Conservation (phyloP, 2,329 filamentous ascomycete genomes). For the Xylariaceae sp. region DNA sequence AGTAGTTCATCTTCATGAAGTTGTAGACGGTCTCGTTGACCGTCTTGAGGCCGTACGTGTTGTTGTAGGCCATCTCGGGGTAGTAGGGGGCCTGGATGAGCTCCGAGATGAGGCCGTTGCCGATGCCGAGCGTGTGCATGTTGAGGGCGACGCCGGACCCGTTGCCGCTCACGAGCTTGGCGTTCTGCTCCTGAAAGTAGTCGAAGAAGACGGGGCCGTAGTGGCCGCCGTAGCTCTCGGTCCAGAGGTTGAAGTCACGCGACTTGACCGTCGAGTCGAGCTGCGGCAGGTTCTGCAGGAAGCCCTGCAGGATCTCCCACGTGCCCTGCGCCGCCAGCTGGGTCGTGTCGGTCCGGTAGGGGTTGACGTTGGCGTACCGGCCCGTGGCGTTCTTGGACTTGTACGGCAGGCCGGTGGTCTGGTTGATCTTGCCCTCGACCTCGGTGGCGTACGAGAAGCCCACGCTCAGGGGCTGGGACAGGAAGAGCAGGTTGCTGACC, state of each 20-base stretch:
- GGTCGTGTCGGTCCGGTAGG: slow-evolving; percentile 20
- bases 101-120: slow-evolving; percentile 49
- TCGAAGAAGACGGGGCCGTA: slow-evolving; percentile 38
- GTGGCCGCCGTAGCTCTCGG: slow-evolving; percentile 43
- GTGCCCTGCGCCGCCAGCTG: slow-evolving; percentile 20
- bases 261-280: slow-evolving; percentile 41
- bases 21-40: slow-evolving; percentile 53
- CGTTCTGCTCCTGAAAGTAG: slow-evolving; percentile 51
- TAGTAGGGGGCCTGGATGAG: slow-evolving; percentile 37
- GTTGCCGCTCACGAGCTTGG: slow-evolving; percentile 42
- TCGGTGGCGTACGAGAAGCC: slow-evolving; percentile 22
- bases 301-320: slow-evolving; percentile 23
- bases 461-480: slow-evolving; percentile 22
- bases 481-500: slow-evolving; percentile 22
- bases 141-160: slow-evolving; percentile 40
- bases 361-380: slow-evolving; percentile 21
- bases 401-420: slow-evolving; percentile 17
- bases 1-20: slow-evolving; percentile 44
- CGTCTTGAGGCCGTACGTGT: slow-evolving; percentile 36
- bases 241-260: slow-evolving; percentile 51
- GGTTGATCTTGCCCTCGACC: slow-evolving; percentile 18
- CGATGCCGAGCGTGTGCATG: slow-evolving; percentile 46
- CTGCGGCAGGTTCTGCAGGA: slow-evolving; percentile 18
- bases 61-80: slow-evolving; percentile 31
- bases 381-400: slow-evolving; percentile 20